Evolutionary conservation across 164 flowering plant genomes (phyloP), one percentile per base, ranked within the genome.

Genomic region (Liquidambar formosana): DNA sequence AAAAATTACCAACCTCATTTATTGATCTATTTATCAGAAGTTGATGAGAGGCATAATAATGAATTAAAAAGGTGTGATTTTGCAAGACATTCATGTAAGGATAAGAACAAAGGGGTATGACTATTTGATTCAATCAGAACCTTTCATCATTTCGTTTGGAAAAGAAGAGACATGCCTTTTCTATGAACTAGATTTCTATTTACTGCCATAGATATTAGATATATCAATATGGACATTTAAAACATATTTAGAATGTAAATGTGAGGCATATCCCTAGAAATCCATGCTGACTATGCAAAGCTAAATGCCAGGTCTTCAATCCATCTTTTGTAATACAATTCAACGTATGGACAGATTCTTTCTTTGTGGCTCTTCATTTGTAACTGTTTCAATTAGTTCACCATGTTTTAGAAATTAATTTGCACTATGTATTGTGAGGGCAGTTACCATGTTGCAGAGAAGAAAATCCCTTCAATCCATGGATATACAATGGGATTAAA

Each of bases 401-500:
- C 23, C 48, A 57, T 25, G 8, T 12, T 21, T 16, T 38, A 27
- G 48, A 61, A 69, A 14, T 66, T 73, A 44, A 56, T 51, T 4
- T 49, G 4, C 21, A 27, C 41, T 13, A 46, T 72, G 57, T 28
- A 47, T 65, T 75, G 49, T 70, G 72, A 48, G 8, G 83, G 82
- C 87, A 94, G 98, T 44, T 89, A 82, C 78, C 99, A 94, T 84
- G 82, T 92, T 65, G 97, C 97, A 10, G 97, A 94, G 87, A 94
- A 94, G 86, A 89, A 84, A 77, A 94, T 94, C 18, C 89, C 97
- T 73, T 90, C 97, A 64, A 72, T 86, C 48, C 82, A 89, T 78
- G 97, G 97, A n/a, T 64, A 77, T 51, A 87, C 92, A 3, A 52
- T 77, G 66, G 99, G 99, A 51, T 73, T 87, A 67, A 95, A 95